phyloP scores from a whole-genome alignment of 75 land plant species.

The Cupressus sempervirens region DNA sequence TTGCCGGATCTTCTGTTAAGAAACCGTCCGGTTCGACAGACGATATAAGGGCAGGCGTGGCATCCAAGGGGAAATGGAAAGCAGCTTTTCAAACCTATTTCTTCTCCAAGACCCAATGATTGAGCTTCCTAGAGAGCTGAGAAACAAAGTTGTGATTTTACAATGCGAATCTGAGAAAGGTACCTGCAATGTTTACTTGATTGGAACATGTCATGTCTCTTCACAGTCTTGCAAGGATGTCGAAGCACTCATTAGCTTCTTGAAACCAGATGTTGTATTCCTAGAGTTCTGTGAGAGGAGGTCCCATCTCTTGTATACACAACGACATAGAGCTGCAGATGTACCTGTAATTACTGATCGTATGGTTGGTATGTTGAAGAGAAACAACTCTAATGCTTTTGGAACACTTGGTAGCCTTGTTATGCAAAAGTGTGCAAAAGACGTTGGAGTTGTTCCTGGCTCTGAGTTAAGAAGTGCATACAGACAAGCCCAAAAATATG shows the following conservation, averaged over 20 bases:
- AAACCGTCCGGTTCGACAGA: no score
- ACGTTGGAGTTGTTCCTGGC: background rate
- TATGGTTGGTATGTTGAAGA: background rate
- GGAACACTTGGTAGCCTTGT: background rate
- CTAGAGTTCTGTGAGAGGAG: background rate
- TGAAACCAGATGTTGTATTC: background rate
- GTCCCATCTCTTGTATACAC: background rate
- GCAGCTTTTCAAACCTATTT: no score
- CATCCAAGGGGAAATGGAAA: no score
- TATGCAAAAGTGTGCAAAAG: background rate
- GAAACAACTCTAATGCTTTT: background rate
- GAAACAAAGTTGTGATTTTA: no score
- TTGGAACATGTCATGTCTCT: background rate
- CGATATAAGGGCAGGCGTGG: no score
- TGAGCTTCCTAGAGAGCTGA: no score
- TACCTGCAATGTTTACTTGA: background rate
- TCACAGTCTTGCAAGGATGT: background rate
- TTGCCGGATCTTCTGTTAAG: no score
- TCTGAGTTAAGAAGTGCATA: background rate
- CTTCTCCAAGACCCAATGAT: no score
- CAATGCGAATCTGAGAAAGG: background rate
- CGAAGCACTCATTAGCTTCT: background rate
- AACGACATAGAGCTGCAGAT: background rate
- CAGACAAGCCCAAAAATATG: background rate
- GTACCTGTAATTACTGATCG: background rate